Conservation (phyloP, 192 early-diverging fungal genomes). For the Mortierella claussenii region DNA sequence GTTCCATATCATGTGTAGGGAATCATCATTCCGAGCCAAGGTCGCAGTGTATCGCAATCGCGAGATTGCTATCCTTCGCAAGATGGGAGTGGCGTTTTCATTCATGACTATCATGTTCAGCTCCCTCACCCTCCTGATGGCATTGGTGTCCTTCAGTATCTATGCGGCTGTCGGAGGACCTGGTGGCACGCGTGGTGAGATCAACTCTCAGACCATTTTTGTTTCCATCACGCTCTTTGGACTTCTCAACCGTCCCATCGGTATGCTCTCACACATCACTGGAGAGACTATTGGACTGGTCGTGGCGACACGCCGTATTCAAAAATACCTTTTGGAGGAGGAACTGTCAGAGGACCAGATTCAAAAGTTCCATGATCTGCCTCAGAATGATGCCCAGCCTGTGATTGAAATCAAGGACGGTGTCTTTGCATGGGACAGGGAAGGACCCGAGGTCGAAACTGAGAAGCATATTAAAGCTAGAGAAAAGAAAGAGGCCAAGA, state of each 20-base stretch:
- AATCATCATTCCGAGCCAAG: slow-evolving; percentile 12
- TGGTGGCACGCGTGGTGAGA: slow-evolving; percentile 12
- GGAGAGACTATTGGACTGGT: slow-evolving; percentile 12
- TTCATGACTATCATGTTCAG: slow-evolving; percentile 35
- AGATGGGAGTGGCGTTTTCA: slow-evolving; percentile 13
- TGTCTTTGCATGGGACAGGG: slow-evolving; percentile 37
- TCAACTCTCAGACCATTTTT: slow-evolving; percentile 35
- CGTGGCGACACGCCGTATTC: slow-evolving; percentile 29
- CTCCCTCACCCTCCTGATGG: slow-evolving; percentile 31
- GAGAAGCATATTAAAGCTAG: slow-evolving; percentile 23
- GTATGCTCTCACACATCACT: slow-evolving; percentile 16
- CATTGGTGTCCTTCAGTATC: slow-evolving; percentile 31
- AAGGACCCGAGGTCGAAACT: slow-evolving; percentile 16
- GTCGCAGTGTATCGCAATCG: slow-evolving; percentile 9
- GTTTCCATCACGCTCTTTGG: slow-evolving; percentile 33
- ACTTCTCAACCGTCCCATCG: slow-evolving; percentile 33
- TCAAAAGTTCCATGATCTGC: not conserved
- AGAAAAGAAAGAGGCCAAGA: slow-evolving; percentile 22
- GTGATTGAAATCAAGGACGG: slow-evolving; percentile 22
- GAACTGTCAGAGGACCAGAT: slow-evolving; percentile 16
- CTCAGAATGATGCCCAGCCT: not conserved
- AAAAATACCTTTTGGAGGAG: slow-evolving; percentile 17
- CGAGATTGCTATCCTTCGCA: slow-evolving; percentile 16
- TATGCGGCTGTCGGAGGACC: slow-evolving; percentile 36
- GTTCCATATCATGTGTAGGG: not conserved